Base-by-base conservation (phyloP, 2,329 filamentous ascomycete species). In the Rasamsonia emersonii region DNA sequence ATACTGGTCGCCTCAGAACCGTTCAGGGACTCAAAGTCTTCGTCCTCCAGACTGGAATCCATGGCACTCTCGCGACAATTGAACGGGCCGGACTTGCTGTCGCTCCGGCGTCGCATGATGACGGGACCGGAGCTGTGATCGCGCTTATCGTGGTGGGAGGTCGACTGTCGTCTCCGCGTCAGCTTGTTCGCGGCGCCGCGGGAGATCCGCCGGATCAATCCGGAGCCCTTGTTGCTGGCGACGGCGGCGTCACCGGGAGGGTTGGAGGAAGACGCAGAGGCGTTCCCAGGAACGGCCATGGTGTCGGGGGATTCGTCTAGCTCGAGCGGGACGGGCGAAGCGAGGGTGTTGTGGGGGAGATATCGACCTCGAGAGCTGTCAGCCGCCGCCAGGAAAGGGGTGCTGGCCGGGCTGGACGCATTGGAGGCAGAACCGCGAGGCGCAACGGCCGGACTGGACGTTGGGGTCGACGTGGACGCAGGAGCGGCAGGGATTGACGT, bases 61-160 rank as follows among this genome's bases (percentile, higher is more conserved):
- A 62, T 51, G 20, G 46, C 49, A 18, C 58, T 53, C 24, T 62
- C 59, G 23, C 42, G 36, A 36, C 70, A 68, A 19, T 17, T 78
- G 73, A 18, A 73, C 5, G 71, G 68, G 5, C 80, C 80, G 43
- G 76, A 83, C 58, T 83, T 91, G 64, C 88, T 94, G 57, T 93
- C 86, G 57, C 88, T 95, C 43, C 88, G 78, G 36, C 86, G 74
- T 40, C 89, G 78, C 58, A 93, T 76, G 32, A 94, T 82, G 35
- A 86, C 82, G 2, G 91, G 91, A 0, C 91, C 91, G 16, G 86
- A 80, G 53, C 88, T 95, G 40, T 83, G 79, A 51, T 95, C 86
- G 24, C 88, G 78, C 53, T 81, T 85, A 39, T 79, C 77, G 13
- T 82, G 75, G 26, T 82, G 74, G 1, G 79, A 79, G 3, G 84